phyloP scores from a whole-genome alignment of 345 rosid genomes.

The Iberis pinnata region DNA sequence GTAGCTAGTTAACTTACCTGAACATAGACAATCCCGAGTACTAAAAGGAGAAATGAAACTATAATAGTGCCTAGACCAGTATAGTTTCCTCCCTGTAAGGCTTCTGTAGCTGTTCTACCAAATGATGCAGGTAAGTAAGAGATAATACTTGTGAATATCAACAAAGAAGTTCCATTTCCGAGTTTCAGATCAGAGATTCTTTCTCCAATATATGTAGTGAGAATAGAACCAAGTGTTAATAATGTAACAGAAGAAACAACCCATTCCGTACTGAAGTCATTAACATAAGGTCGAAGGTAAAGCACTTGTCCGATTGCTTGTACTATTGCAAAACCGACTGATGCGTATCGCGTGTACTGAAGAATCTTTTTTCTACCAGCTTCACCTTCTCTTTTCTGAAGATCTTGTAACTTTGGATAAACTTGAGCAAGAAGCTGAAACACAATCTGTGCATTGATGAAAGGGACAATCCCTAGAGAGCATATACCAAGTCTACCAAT shows the following conservation, averaged over 20 bases:
- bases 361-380: constrained; percentile 94
- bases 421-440: constrained; percentile 97
- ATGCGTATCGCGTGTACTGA: constrained; percentile 86
- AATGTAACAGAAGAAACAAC: constrained; percentile 71
- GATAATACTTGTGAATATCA: constrained; percentile 91
- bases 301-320: constrained; percentile 94
- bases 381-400: constrained; percentile 98
- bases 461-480: constrained; percentile 95
- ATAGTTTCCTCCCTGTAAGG: constrained; percentile 86
- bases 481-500: constrained; percentile 95
- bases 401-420: constrained; percentile 97
- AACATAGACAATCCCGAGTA: constrained; percentile 89
- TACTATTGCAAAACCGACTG: constrained; percentile 87
- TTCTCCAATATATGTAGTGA: constrained; percentile 84
- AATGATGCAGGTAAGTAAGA: constrained; percentile 96
- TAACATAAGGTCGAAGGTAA: constrained; percentile 81
- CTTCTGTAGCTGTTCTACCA: constrained; percentile 78
- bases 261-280: constrained; percentile 85
- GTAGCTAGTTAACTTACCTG: constrained; percentile 50
- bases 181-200: constrained; percentile 87
- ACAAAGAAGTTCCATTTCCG: constrained; percentile 91
- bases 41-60: constrained; percentile 67
- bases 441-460: constrained; percentile 90
- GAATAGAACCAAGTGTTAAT: constrained; percentile 78
- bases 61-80: constrained; percentile 63